Conservation (phyloP, 1,284 basidiomycete species). For the Xerocomus tenax region DNA sequence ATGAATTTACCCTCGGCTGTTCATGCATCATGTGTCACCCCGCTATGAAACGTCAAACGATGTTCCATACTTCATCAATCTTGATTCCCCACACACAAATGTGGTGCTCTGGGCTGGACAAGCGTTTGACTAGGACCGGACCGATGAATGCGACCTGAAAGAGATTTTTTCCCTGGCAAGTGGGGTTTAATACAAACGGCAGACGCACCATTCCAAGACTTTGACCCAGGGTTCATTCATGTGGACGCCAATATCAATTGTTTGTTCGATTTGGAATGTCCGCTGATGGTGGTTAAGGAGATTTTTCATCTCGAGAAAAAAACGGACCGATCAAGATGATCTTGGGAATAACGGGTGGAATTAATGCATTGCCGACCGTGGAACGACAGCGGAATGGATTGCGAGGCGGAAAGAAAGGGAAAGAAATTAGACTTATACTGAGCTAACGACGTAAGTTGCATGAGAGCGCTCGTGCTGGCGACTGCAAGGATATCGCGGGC, state of each 20-base stretch:
- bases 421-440: neutral
- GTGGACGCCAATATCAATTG: neutral
- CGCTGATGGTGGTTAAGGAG: constrained; percentile 7
- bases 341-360: neutral
- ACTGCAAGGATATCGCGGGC: neutral
- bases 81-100: constrained; percentile 1
- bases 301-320: constrained; percentile 15
- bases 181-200: neutral
- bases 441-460: neutral
- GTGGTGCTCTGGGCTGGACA: neutral
- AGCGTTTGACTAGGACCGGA: neutral
- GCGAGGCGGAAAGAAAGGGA: neutral
- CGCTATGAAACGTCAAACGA: neutral
- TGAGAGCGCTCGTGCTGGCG: neutral
- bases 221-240: constrained; percentile 1
- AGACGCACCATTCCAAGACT: neutral
- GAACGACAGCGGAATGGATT: neutral
- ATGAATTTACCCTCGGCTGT: too few species aligned
- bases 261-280: neutral
- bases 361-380: neutral
- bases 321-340: constrained; percentile 13
- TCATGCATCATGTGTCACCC: neutral
- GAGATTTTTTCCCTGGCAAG: neutral
- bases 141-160: neutral
- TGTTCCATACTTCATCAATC: neutral